Evolutionary conservation across 2,329 filamentous ascomycete genomes (phyloP), one percentile per base, ranked within the genome.

Genomic region (Colletotrichum eleusines): DNA sequence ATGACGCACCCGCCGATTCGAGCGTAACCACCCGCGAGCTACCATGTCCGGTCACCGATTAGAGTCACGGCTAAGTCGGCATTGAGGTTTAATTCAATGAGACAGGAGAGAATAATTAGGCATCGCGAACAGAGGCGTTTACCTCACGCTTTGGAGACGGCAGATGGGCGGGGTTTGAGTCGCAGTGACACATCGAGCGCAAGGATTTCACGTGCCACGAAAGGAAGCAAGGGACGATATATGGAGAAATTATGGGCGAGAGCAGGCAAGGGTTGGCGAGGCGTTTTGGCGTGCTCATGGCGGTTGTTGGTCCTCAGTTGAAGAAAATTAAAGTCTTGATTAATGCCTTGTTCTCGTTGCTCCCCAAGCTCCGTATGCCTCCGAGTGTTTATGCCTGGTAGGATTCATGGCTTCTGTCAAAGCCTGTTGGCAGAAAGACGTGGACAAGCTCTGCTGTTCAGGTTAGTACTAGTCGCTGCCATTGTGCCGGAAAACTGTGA

Each of bases 251-350:
- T 14, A 7, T 6, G 42, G 23, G 7, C 6, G 33, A 48, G 11
- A 53, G 16, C 14, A 63, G 33, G 23, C 44, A 38, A 40, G 38
- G 59, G 42, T 33, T n/a, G 67, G 67, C 69, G 46, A 60, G 69
- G 69, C 69, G 69, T 71, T 71, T 50, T 38, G 69, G 68, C 40
- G 50, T 68, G 58, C 59, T 31, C 51, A 51, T n/a, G 38, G 18
- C 26, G 48, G 18, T 31, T 26, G 35, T 2, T 40, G 40, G n/a
- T 38, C 12, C 33, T 20, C 20, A 16, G 11, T 35, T 6, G 20
- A 57, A 11, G 9, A 18, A 40, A 8, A n/a, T 18, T 7, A 23
- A 38, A 33, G 14, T 18, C 40, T 23, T 23, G 33, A 57, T 26
- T 38, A 31, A 55, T n/a, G 7, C 33, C 18, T 40, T 7, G 5